Evolutionary conservation across 805 yeast species (phyloP).

Genomic region (Lipomyces yamadae): DNA sequence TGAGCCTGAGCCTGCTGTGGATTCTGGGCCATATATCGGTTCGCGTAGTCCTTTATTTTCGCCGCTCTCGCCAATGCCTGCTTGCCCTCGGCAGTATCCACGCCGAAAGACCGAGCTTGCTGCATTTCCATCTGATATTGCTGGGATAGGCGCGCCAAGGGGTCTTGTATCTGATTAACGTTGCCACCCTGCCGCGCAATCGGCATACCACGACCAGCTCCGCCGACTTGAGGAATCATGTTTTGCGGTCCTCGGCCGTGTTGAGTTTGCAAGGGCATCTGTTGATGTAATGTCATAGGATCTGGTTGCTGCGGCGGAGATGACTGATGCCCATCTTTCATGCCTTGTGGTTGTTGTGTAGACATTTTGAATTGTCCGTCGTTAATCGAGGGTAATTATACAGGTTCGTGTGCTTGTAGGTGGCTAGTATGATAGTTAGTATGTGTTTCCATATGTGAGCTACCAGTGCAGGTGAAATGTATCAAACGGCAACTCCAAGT

Average conservation of each 20-base stretch:
- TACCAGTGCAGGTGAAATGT: not conserved
- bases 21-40: conserved; percentile 14
- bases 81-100: conserved; percentile 29
- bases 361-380: not conserved
- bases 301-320: not conserved
- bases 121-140: conserved; percentile 28
- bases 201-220: not conserved
- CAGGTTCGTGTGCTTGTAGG: not conserved
- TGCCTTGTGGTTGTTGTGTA: not conserved
- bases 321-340: not conserved
- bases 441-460: not conserved
- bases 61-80: conserved; percentile 28
- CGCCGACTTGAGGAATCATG: not conserved
- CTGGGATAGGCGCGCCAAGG: conserved; percentile 30
- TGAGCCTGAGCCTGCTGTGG: conserved; percentile 14
- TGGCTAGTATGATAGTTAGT: not conserved
- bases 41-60: conserved; percentile 30
- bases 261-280: conserved; percentile 4
- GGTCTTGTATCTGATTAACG: conserved; percentile 21
- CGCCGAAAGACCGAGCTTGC: conserved; percentile 32
- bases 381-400: not conserved
- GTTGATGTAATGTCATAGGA: not conserved
- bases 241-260: conserved; percentile 3
- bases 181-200: not conserved
- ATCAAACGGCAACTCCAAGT: not conserved